phyloP scores from a whole-genome alignment of 345 rosid species.

The Mercurialis annua region DNA sequence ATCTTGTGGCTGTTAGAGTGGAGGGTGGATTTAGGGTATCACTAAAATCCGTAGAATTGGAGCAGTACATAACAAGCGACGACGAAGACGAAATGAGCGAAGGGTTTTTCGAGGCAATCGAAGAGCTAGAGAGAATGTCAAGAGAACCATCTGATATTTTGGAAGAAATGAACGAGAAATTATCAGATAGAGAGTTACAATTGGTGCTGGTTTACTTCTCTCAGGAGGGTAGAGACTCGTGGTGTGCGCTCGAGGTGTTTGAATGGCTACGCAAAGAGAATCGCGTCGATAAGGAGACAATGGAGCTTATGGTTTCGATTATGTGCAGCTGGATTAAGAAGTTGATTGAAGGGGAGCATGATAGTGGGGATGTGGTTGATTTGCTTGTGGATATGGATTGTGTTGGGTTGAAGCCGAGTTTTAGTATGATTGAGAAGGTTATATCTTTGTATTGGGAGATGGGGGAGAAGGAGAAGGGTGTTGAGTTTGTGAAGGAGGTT shows the following conservation, averaged over 20 bases:
- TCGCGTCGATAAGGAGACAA: constrained; percentile 75
- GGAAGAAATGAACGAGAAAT: constrained; percentile 79
- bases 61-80: constrained; percentile 58
- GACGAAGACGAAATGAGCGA: constrained; percentile 73
- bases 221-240: constrained; percentile 91
- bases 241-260: constrained; percentile 95
- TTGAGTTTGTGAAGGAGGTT: constrained; percentile 69
- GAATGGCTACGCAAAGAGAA: constrained; percentile 87
- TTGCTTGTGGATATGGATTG: constrained; percentile 87
- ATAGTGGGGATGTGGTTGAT: constrained; percentile 63
- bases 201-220: constrained; percentile 85
- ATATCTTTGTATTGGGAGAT: constrained; percentile 80
- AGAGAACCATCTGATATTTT: constrained; percentile 88
- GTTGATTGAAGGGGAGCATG: constrained; percentile 56
- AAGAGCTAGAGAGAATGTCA: constrained; percentile 78
- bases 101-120: constrained; percentile 81
- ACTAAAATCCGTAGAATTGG: constrained; percentile 62
- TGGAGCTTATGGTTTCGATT: constrained; percentile 93
- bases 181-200: constrained; percentile 73
- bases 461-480: constrained; percentile 56
- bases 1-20: constrained; percentile 18
- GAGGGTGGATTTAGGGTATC: constrained; percentile 37
- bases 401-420: constrained; percentile 78
- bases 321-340: constrained; percentile 91
- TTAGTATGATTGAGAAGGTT: constrained; percentile 95